These are phyloP conservation scores for Trypanosoma melophagium DNA, from an alignment of 208 protist genomes.

Conservation along the genomic window DNA sequence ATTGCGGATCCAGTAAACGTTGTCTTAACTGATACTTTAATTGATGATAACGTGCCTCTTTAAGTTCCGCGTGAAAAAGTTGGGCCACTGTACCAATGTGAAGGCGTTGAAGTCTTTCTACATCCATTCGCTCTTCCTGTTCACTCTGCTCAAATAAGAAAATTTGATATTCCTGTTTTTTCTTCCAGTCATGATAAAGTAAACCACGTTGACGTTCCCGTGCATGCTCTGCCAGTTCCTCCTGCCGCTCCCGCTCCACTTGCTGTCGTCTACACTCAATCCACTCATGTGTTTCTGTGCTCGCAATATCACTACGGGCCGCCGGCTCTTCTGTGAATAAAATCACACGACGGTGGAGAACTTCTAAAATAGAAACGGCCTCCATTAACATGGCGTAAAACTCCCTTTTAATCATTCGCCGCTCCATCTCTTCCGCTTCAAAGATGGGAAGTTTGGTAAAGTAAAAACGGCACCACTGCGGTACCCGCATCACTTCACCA, in stretches of 20 bases:
- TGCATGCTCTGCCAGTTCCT: background rate
- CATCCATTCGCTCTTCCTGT: constrained; percentile 37
- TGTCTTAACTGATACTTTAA: constrained; percentile 32
- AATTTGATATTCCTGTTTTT: constrained; percentile 30
- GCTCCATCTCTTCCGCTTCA: constrained; percentile 31
- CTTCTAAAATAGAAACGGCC: constrained; percentile 27
- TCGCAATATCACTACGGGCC: constrained; percentile 25
- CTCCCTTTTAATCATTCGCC: constrained; percentile 31
- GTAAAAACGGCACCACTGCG: constrained; percentile 16
- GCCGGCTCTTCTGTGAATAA: constrained; percentile 31
- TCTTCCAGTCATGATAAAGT: constrained; percentile 22
- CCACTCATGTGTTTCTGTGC: constrained; percentile 36
- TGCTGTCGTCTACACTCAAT: constrained; percentile 23
- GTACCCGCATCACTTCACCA: constrained; percentile 21
- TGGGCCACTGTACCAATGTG: constrained; percentile 29
- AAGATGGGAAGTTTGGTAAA: constrained; percentile 19
- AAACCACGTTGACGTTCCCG: constrained; percentile 11
- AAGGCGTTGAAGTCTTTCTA: constrained; percentile 41
- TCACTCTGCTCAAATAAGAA: constrained; percentile 38
- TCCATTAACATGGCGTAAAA: constrained; percentile 40
- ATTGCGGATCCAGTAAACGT: constrained; percentile 21
- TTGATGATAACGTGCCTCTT: constrained; percentile 35
- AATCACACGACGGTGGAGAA: constrained; percentile 31
- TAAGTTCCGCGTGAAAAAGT: constrained; percentile 23
- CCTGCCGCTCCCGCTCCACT: constrained; percentile 27